Percentiles rank a stretch among this genome's conserved stretches.
phyloP scores from a whole-genome alignment of 2,329 filamentous ascomycete genomes.

The Decorospora gaudefroyi region DNA sequence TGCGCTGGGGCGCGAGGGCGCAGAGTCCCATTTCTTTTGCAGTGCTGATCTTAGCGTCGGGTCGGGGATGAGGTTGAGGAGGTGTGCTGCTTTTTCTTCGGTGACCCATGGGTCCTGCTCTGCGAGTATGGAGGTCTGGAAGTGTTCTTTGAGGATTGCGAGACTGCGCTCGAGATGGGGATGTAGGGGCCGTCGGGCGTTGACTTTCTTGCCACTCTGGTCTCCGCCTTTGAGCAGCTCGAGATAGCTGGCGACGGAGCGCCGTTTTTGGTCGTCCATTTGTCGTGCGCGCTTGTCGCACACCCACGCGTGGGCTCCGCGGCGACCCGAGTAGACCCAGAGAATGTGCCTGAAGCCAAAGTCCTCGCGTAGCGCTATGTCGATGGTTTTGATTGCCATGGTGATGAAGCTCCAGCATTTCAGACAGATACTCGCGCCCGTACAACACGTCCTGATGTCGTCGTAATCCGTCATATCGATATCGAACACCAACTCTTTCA shows the following conservation, averaged over 20 bases:
- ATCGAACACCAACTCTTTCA: slow-evolving; percentile 97
- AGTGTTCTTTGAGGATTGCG: slow-evolving; percentile 80
- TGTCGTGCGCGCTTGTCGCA: slow-evolving; percentile 85
- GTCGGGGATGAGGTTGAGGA: slow-evolving; percentile 86
- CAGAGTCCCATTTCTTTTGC: slow-evolving; percentile 86
- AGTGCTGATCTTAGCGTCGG: slow-evolving; percentile 75
- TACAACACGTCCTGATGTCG: slow-evolving; percentile 92
- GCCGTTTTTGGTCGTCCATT: slow-evolving; percentile 83
- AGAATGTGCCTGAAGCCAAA: slow-evolving; percentile 97
- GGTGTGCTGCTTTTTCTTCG: slow-evolving; percentile 70
- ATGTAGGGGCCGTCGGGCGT: slow-evolving; percentile 81
- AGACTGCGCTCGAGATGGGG: slow-evolving; percentile 88
- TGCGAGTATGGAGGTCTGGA: slow-evolving; percentile 78
- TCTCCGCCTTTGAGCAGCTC: slow-evolving; percentile 87
- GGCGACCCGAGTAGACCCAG: slow-evolving; percentile 97
- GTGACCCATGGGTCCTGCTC: slow-evolving; percentile 82
- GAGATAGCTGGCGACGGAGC: slow-evolving; percentile 84
- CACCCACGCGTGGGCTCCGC: slow-evolving; percentile 97
- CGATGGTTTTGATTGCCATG: slow-evolving; percentile 95
- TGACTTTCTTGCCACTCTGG: slow-evolving; percentile 84
- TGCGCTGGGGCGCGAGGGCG: slow-evolving; percentile 73
- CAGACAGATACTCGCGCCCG: slow-evolving; percentile 87
- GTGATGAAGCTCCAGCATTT: slow-evolving; percentile 98
- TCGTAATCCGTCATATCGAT: slow-evolving; percentile 99
- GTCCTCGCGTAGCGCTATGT: slow-evolving; percentile 84